Evolutionary conservation across 164 flowering plant species (phyloP).

Genomic region (Macadamia tetraphylla): DNA sequence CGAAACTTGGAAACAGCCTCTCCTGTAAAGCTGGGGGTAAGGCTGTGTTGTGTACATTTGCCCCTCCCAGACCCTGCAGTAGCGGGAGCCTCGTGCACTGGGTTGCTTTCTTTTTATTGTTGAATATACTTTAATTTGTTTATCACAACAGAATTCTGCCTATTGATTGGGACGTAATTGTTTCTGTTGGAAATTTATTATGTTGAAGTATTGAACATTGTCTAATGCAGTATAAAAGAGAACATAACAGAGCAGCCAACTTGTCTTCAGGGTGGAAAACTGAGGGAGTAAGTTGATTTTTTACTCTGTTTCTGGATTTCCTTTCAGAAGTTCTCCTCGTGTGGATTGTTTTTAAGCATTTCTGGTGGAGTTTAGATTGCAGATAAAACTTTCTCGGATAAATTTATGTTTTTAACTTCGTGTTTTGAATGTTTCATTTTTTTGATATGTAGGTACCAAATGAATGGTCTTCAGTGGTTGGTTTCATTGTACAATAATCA

Average conservation of each 20-base stretch:
- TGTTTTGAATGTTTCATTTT: conserved; percentile 1
- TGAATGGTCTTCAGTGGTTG: conserved; percentile 97
- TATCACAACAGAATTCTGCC: neutral
- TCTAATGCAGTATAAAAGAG: conserved; percentile 81
- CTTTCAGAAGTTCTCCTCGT: neutral
- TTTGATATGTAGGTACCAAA: conserved; percentile 68
- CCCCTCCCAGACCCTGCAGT: too few species aligned
- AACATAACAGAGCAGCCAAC: conserved; percentile 78
- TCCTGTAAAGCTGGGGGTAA: too few species aligned
- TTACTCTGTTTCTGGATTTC: neutral
- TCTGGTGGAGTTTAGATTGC: neutral
- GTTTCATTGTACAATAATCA: conserved; percentile 92
- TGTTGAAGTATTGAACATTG: conserved; percentile 2
- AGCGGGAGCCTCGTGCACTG: too few species aligned
- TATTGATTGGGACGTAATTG: neutral
- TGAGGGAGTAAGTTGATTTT: conserved; percentile 77
- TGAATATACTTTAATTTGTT: neutral
- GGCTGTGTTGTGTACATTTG: too few species aligned
- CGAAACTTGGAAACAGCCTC: too few species aligned
- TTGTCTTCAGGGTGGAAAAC: conserved; percentile 76
- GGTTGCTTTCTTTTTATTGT: neutral
- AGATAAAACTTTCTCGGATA: neutral
- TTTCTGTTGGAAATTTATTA: neutral
- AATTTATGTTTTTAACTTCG: neutral
- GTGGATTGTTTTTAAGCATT: neutral